phyloP scores from a whole-genome alignment of 1,139 yeast genomes.

The Hanseniaspora gamundiae region DNA sequence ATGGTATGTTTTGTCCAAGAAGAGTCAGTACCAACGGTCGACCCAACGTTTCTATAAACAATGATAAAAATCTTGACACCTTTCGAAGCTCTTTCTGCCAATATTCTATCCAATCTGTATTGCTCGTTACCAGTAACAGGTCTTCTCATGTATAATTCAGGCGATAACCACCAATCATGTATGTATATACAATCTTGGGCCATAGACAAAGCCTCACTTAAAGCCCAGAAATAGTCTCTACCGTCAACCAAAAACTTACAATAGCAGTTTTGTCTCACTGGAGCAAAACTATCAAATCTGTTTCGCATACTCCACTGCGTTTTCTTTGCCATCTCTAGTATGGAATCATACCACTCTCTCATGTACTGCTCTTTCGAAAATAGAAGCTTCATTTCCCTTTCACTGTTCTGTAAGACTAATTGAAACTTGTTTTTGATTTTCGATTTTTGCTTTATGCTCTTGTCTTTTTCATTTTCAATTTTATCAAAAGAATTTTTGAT shows the following conservation, averaged over 20 bases:
- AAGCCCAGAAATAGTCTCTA: slow-evolving; percentile 93
- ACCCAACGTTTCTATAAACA: slow-evolving; percentile 90
- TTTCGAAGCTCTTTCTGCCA: slow-evolving; percentile 83
- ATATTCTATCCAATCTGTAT: slow-evolving; percentile 79
- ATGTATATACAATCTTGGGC: slow-evolving; percentile 90
- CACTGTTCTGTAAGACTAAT: slow-evolving; percentile 66
- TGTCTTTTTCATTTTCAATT: slow-evolving; percentile 11
- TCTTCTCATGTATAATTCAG: slow-evolving; percentile 82
- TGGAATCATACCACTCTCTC: slow-evolving; percentile 64
- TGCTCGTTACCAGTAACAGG: slow-evolving; percentile 94
- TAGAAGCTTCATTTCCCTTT: slow-evolving; percentile 62
- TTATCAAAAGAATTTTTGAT: slow-evolving; percentile 15
- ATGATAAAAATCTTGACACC: slow-evolving; percentile 92
- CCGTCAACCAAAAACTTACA: slow-evolving; percentile 98
- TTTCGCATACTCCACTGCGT: slow-evolving; percentile 63
- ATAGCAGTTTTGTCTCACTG: slow-evolving; percentile 68
- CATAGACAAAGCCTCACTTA: slow-evolving; percentile 82
- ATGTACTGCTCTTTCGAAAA: slow-evolving; percentile 65
- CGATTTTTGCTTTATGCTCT: slow-evolving; percentile 20
- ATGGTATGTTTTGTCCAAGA: slow-evolving; percentile 89
- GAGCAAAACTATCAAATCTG: slow-evolving; percentile 87
- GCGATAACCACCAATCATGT: slow-evolving; percentile 98
- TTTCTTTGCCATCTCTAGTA: slow-evolving; percentile 53
- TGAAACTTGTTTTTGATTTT: slow-evolving; percentile 36
- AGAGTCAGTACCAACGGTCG: slow-evolving; percentile 89